phyloP scores from a whole-genome alignment of 129 eudicot species.

The Ambrosia artemisiifolia region DNA sequence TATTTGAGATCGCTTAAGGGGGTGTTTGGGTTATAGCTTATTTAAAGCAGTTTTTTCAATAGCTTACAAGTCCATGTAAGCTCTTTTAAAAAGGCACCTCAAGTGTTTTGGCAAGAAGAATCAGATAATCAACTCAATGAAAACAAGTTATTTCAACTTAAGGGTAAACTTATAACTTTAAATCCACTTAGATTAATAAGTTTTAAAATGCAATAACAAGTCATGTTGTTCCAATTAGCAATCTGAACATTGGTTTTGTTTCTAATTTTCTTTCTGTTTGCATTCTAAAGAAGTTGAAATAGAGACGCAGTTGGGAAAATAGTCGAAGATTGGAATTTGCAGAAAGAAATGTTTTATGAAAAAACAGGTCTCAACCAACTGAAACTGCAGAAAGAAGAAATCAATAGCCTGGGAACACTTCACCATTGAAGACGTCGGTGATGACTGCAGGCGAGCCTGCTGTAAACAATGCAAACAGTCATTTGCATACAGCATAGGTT shows the following conservation, averaged over 20 bases:
- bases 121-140: too few species aligned
- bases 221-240: constrained; percentile 14
- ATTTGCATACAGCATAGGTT: too few species aligned
- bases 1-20: too few species aligned
- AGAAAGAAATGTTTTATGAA: constrained; percentile 50
- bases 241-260: background rate
- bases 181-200: too few species aligned
- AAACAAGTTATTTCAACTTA: too few species aligned
- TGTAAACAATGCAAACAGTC: constrained; percentile 87
- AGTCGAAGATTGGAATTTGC: constrained; percentile 50
- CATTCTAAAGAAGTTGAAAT: constrained; percentile 47
- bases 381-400: constrained; percentile 55
- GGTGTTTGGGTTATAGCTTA: too few species aligned
- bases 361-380: constrained; percentile 40
- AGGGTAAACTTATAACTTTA: too few species aligned
- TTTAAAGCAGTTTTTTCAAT: too few species aligned
- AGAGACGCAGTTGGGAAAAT: constrained; percentile 67
- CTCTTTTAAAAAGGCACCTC: too few species aligned
- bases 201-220: too few species aligned
- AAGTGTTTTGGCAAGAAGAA: too few species aligned
- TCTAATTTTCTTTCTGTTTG: background rate
- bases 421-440: constrained; percentile 64
- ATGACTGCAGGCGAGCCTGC: constrained; percentile 64
- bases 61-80: too few species aligned
- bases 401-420: constrained; percentile 94